Evolutionary conservation across 805 yeast species (phyloP), one percentile per base, ranked within the genome.

Genomic region (Saturnispora bothae): DNA sequence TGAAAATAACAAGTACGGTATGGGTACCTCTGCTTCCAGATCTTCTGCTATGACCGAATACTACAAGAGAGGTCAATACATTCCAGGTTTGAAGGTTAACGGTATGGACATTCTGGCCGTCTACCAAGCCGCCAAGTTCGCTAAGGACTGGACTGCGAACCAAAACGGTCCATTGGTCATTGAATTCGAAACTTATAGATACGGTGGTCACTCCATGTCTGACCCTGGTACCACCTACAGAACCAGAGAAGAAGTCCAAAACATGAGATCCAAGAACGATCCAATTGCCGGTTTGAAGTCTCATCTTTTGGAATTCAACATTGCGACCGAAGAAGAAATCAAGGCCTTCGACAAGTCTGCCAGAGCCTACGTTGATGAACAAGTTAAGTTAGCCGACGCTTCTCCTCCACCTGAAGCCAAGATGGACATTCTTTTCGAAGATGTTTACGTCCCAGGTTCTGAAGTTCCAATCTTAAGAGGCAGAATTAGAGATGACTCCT

Each of bases 171-270:
- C 98, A 48, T 66, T 92, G 51, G 95, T 92, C 39, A 60, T 92
- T 52, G 98, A 92, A 73, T 92, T 82, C 68, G 96, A 88, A 71
- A 92, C 98, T 53, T 92, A 92, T 71, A 83, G 98, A 75, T 92
- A 92, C 64, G 97, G 97, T 72, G 98, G 98, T 65, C 98, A 92
- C 78, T 92, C 98, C 52, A 92, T 92, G 97, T 89, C 97, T 52
- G 98, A 92, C 69, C 98, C 98, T 57, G 98, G 98, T 75, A 92
- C 98, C 64, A 92, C 98, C 50, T 92, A 92, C 80, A 83, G 98
- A 78, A 92, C 98, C 60, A 88, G 98, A 73, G 98, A 92, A 70
- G 98, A 92, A 72, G 92, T 92, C 52, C 96, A 88, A 71, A 89
- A 89, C 72, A 88, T 92, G 96, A 83, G 98, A 73, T 85, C 97